Conservation (phyloP, 2,329 filamentous ascomycete species). For the Neoarthrinium moseri region DNA sequence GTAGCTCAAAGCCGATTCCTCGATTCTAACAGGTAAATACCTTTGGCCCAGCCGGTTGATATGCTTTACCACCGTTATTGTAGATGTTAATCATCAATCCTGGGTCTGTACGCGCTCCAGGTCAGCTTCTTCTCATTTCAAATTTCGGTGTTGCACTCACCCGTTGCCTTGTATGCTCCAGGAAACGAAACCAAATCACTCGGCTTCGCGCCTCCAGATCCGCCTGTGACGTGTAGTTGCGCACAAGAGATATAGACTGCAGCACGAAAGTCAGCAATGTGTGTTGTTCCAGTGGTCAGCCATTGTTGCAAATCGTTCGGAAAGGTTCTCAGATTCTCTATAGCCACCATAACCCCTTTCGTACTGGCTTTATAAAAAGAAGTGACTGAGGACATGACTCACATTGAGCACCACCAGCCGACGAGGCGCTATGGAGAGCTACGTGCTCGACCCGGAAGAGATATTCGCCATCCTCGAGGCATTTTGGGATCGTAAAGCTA, state of each 20-base stretch:
- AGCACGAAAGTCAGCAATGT: too few species aligned
- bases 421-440: conserved; percentile 30
- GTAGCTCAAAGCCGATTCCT: background rate
- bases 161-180: conserved; percentile 31
- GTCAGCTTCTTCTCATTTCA: background rate
- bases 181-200: conserved; percentile 38
- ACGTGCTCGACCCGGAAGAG: conserved; percentile 37
- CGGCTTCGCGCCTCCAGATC: conserved; percentile 27
- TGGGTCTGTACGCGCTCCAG: conserved; percentile 31
- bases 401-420: conserved; percentile 32
- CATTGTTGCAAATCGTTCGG: too few species aligned
- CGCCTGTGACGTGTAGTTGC: conserved; percentile 31
- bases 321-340: too few species aligned
- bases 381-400: too few species aligned
- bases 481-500: conserved; percentile 30
- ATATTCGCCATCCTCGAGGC: conserved; percentile 34
- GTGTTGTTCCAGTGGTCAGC: too few species aligned
- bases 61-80: conserved; percentile 21
- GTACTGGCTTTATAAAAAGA: too few species aligned
- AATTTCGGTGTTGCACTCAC: too few species aligned
- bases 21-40: conserved; percentile 10
- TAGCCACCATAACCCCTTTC: too few species aligned
- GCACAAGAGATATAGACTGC: conserved; percentile 35
- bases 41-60: conserved; percentile 9
- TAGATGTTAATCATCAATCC: conserved; percentile 44